Evolutionary conservation across 2,329 filamentous ascomycete genomes (phyloP).

Genomic region (Cladosporium sp.): DNA sequence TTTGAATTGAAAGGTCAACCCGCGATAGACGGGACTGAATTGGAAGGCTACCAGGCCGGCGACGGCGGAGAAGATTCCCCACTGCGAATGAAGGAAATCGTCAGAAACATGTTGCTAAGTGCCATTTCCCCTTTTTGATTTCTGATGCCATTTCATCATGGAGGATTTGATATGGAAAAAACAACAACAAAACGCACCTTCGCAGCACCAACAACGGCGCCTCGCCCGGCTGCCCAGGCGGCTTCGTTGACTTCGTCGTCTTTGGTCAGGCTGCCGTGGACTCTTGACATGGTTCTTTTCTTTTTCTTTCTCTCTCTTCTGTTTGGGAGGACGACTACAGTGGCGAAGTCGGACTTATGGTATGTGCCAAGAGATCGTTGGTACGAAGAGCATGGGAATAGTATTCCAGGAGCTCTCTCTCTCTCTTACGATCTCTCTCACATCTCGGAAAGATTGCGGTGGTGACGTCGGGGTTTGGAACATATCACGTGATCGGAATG

Average conservation of each 20-base stretch:
- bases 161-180: neutral
- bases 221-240: conserved; percentile 66
- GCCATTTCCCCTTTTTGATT: neutral
- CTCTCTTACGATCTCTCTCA: no score
- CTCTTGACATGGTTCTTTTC: conserved; percentile 9
- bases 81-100: conserved; percentile 42
- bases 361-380: conserved; percentile 7
- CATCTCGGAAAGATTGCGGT: conserved; percentile 9
- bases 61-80: conserved; percentile 63
- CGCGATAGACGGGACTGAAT: conserved; percentile 67
- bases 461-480: neutral
- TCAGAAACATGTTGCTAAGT: neutral
- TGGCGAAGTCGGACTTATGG: neutral
- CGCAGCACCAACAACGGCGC: conserved; percentile 61
- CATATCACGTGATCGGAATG: neutral
- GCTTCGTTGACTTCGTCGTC: conserved; percentile 66
- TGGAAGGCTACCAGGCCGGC: conserved; percentile 60
- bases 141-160: conserved; percentile 9
- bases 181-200: conserved; percentile 44
- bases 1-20: conserved; percentile 71
- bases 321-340: no score
- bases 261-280: conserved; percentile 53
- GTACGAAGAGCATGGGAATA: neutral
- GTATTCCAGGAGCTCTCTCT: no score
- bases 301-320: no score